Percentiles rank a stretch among this genome's conserved stretches.
Evolutionary conservation across 2,329 filamentous ascomycete genomes (phyloP).

Genomic region (Fulvia fulva): DNA sequence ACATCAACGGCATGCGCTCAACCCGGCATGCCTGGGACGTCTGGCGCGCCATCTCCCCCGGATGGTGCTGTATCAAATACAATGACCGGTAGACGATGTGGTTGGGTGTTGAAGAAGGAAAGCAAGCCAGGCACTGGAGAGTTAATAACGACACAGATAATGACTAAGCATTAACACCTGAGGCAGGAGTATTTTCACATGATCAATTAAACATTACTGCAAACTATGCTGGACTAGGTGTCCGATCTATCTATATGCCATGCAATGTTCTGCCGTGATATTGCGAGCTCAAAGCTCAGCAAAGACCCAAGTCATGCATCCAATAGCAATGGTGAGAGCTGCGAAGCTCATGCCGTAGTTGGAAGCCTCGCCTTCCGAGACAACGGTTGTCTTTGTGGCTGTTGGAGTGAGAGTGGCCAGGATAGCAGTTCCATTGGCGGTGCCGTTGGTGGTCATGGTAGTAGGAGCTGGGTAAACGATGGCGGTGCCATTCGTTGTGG

Average conservation of each 20-base stretch:
- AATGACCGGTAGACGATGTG: no score
- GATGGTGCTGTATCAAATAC: no score
- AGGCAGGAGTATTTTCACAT: no score
- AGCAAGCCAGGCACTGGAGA: no score
- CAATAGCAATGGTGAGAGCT: constrained; percentile 17
- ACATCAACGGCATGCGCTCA: no score
- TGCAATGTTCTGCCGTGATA: not conserved
- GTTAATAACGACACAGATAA: no score
- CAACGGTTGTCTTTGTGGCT: not conserved
- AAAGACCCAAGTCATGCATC: constrained; percentile 20
- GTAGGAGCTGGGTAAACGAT: not conserved
- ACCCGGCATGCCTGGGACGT: no score
- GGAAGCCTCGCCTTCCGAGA: not conserved
- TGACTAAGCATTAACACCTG: no score
- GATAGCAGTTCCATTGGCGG: not conserved
- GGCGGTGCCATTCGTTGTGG: not conserved
- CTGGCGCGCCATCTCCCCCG: no score
- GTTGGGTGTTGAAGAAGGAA: no score
- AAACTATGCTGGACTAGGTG: not conserved
- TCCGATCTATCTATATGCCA: not conserved
- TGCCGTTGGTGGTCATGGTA: not conserved
- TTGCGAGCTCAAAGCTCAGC: constrained; percentile 10
- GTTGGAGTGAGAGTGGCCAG: not conserved
- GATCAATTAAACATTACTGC: not conserved
- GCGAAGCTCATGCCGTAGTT: not conserved